These are phyloP conservation scores for Allium sativum DNA, from an alignment of 106 monocot species.

Conservation along the genomic window DNA sequence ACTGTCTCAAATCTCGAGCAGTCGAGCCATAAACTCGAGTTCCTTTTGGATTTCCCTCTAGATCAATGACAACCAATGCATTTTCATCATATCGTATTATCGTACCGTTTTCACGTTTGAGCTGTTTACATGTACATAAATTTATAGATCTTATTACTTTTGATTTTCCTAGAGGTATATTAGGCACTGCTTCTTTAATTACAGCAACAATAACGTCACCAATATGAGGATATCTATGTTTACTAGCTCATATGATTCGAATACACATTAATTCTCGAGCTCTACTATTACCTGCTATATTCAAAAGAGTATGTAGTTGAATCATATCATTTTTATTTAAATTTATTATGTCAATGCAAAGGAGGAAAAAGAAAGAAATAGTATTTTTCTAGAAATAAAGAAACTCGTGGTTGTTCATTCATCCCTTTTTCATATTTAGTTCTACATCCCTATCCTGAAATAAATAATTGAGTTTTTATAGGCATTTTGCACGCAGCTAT, in stretches of 20 bases:
- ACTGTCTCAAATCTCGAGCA: not conserved
- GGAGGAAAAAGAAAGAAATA: too few relatives aligned
- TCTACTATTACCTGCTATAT: not conserved
- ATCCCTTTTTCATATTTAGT: too few relatives aligned
- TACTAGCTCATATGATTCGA: conserved; percentile 4
- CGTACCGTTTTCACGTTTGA: conserved; percentile 2
- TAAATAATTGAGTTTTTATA: too few relatives aligned
- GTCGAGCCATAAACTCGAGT: not conserved
- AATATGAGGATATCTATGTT: conserved; percentile 9
- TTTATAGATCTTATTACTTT: conserved; percentile 5
- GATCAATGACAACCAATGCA: not conserved
- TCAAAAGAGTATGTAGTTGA: too few relatives aligned
- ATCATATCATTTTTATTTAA: too few relatives aligned
- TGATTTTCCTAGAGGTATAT: conserved; percentile 12
- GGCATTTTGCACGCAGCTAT: too few relatives aligned
- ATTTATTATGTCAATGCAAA: too few relatives aligned
- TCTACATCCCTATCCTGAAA: too few relatives aligned
- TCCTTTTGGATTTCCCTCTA: too few relatives aligned
- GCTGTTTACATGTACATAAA: conserved; percentile 5
- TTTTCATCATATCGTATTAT: conserved; percentile 10
- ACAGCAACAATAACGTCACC: conserved; percentile 10
- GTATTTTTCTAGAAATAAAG: too few relatives aligned
- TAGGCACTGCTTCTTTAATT: conserved; percentile 13
- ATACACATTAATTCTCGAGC: conserved; percentile 3
- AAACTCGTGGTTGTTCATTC: too few relatives aligned